Base-by-base conservation (phyloP, 768 basidiomycete species). In the Mycena rosella region DNA sequence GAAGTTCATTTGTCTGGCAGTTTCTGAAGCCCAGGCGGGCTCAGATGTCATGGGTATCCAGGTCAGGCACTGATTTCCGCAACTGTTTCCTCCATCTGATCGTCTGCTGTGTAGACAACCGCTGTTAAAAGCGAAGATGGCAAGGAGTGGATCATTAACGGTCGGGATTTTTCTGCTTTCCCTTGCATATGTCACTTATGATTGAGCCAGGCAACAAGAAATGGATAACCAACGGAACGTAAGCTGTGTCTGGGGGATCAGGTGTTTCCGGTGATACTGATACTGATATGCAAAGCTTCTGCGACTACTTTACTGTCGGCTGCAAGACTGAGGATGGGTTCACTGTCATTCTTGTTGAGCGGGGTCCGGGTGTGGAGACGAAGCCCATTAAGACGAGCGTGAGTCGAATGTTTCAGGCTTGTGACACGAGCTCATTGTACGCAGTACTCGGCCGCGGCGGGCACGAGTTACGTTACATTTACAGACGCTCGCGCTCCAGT, bases 11-110 rank as follows among this genome's bases (percentile, higher is more conserved):
- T 92, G 88, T 63, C 80, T 97, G 34, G 96, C 95, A 47, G 94
- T 97, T 69, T 91, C 92, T 14, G 96, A 97, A 79, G 94, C 95
- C 3, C 92, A 92, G 63, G 95, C 94, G 13, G 95, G 92, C 44
- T 91, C 89, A 71, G 95, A 96, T 76, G 95, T 98, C 11, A 84
- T 86, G 78, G 93, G 94, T 20, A 78, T 96, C 63, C 70, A 71
- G 61, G 69, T 70, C n/a, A 27, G 26, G 8, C 40, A 7, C 27
- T 13, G 6, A 20, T n/a, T 29, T 42, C 9, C 15, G 13, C 14
- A 22, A 17, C 7, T 32, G 10, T 14, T 17, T 5, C 5, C 8
- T 42, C 26, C 36, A 18, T 26, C 59, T 58, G 7, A 58, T 13
- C 17, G 5, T 52, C 29, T 52, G 13, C 8, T 34, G 24, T 38